Evolutionary conservation across 306 rosid genomes (phyloP), one percentile per base, ranked within the genome.

Genomic region (Luffa acutangula): DNA sequence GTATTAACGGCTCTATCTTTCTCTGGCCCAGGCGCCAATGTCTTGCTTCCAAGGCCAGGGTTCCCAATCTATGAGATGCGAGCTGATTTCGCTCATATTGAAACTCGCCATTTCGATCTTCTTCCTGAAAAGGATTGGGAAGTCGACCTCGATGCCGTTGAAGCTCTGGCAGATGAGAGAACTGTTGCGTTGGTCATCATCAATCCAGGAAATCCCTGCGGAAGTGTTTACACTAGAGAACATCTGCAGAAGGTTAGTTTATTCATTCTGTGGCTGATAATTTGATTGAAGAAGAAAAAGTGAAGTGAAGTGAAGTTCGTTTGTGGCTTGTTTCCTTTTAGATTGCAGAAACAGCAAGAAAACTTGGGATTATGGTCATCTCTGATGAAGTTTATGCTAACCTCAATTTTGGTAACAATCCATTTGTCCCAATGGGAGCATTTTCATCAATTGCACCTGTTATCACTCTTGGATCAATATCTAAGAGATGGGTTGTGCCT

Each of bases 11-110:
- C 81, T 20, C 87, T 91, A 49, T 86, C 93, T 14, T 83, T 84
- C 67, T 60, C 41, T 59, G 65, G 65, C 37, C 88, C 93, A 3
- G 89, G 85, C 42, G 89, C 90, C 75, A 89, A 89, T 82, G 88
- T 91, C 83, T 90, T 91, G 52, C 90, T 91, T 53, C 91, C 96
- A 12, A 84, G 86, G 78, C 96, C 93, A 57, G 90, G 93, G 17
- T 91, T 82, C 67, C 93, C 96, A 1, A 89, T 85, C 8, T 91
- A 88, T 77, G 86, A 75, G 79, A 66, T 88, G 46, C 85, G 89
- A 65, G 89, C 90, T 0, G 65, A 83, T 76, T 85, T 75, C 48
- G 64, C 80, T 52, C 60, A 18, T 34, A 91, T 89, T 21, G 86
- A 89, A 83, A 87, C 85, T 85, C 89, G 92, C 39, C 82, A 85